Conservation (phyloP, 495 filamentous ascomycete genomes). For the Aspergillus wentii region DNA sequence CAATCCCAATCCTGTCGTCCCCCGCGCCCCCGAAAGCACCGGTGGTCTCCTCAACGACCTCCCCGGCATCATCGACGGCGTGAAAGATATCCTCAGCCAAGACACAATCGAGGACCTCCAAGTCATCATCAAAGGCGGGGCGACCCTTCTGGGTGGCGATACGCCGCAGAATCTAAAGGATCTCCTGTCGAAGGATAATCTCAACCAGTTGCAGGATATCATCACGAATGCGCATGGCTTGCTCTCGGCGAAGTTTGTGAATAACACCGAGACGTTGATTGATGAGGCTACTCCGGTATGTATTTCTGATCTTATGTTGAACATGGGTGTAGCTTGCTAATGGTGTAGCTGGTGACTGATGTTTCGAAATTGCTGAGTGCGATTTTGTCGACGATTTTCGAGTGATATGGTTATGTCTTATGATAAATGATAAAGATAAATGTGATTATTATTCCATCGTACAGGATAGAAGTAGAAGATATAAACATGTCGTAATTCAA, state of each 20-base stretch:
- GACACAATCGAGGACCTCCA: slow-evolving; percentile 41
- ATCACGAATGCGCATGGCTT: slow-evolving; percentile 28
- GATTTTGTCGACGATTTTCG: slow-evolving; percentile 18
- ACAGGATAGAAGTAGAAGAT: neutral
- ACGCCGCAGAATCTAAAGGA: slow-evolving; percentile 18
- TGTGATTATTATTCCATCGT: neutral
- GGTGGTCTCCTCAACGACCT: slow-evolving; percentile 25
- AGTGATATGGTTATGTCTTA: neutral
- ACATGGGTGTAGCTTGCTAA: neutral
- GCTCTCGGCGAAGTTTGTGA: slow-evolving; percentile 29
- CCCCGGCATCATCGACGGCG: slow-evolving; percentile 17
- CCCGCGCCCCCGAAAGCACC: slow-evolving; percentile 12
- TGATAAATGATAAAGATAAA: neutral
- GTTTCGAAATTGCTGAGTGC: slow-evolving; percentile 30
- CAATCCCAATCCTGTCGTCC: slow-evolving; percentile 24
- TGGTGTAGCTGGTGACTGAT: slow-evolving; percentile 23
- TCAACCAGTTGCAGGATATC: slow-evolving; percentile 26
- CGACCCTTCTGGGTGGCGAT: slow-evolving; percentile 16
- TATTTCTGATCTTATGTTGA: neutral
- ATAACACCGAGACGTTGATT: slow-evolving; percentile 45
- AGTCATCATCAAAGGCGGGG: slow-evolving; percentile 28
- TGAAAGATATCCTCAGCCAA: slow-evolving; percentile 27
- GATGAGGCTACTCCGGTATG: slow-evolving; percentile 49
- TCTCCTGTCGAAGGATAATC: slow-evolving; percentile 23
- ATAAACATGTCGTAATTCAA: neutral